Percentiles rank a stretch among this genome's conserved stretches.
phyloP scores from a whole-genome alignment of 108 stramenopile genomes.

The Skeletonema marinoi region DNA sequence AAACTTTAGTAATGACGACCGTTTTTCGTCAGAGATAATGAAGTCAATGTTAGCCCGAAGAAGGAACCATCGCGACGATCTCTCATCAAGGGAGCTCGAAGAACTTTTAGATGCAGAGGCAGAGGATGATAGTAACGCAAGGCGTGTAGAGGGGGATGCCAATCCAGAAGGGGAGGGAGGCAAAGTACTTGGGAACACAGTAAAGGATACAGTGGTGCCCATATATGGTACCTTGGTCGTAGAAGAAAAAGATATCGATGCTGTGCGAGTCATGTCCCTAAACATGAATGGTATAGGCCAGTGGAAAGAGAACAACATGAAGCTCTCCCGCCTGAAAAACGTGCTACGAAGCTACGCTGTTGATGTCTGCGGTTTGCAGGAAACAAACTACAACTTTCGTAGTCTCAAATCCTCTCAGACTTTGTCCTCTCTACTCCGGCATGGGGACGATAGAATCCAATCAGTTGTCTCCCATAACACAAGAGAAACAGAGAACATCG shows the following conservation, averaged over 20 bases:
- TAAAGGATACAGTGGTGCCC: not conserved
- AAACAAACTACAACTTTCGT: not conserved
- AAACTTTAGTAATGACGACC: no score
- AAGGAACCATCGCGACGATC: no score
- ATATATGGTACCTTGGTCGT: not conserved
- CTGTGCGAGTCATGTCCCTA: not conserved
- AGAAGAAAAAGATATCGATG: not conserved
- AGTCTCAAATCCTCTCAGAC: not conserved
- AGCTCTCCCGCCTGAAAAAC: not conserved
- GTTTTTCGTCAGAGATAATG: no score
- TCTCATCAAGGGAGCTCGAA: no score
- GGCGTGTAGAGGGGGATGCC: no score
- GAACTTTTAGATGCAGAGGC: no score
- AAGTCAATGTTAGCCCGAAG: no score
- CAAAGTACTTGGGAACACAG: not conserved
- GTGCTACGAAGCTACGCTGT: not conserved
- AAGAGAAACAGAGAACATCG: not conserved
- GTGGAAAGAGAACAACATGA: not conserved
- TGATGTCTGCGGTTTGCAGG: not conserved
- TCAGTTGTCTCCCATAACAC: not conserved
- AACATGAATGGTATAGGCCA: not conserved
- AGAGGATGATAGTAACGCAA: no score
- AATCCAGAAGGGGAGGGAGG: no score
- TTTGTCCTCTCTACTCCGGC: not conserved
- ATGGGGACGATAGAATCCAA: not conserved